Percentiles rank a stretch among this genome's conserved stretches.
phyloP scores from a whole-genome alignment of 163 green algal genomes.

The Scenedesmus sp. region DNA sequence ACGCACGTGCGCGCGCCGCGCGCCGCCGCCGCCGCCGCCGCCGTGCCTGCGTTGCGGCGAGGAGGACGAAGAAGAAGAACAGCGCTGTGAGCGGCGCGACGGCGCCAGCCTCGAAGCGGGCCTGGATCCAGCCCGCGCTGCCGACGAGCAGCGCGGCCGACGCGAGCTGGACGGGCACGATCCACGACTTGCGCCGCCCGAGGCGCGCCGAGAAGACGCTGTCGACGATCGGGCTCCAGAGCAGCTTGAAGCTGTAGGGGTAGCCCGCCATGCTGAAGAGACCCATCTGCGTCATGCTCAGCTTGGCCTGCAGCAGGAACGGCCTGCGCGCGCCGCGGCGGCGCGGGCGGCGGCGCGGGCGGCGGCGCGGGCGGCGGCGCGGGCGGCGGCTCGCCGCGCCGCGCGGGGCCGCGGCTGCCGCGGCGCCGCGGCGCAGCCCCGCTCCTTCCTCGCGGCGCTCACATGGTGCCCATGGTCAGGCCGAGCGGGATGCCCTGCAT shows the following conservation, averaged over 20 bases:
- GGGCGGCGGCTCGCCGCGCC: too few species aligned
- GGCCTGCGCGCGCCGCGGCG: too few species aligned
- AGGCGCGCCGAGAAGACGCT: slow-evolving; percentile 70
- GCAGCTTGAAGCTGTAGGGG: slow-evolving; percentile 97
- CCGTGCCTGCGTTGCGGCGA: slow-evolving; percentile 92
- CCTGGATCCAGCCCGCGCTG: slow-evolving; percentile 59
- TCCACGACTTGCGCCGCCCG: slow-evolving; percentile 90
- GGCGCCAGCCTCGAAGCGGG: slow-evolving; percentile 67
- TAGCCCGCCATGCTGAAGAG: slow-evolving; percentile 90
- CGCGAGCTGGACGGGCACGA: slow-evolving; percentile 81
- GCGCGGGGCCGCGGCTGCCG: too few species aligned
- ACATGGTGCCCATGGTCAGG: slow-evolving; percentile 86
- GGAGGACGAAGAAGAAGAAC: slow-evolving; percentile 92
- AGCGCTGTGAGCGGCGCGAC: slow-evolving; percentile 76
- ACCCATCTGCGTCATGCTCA: slow-evolving; percentile 86
- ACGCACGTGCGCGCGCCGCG: too few species aligned
- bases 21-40: too few species aligned
- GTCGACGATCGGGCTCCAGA: slow-evolving; percentile 96
- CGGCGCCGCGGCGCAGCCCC: too few species aligned
- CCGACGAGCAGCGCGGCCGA: slow-evolving; percentile 60
- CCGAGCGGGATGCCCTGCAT: slow-evolving; percentile 93
- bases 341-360: too few species aligned
- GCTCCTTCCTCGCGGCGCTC: too few species aligned
- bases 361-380: too few species aligned
- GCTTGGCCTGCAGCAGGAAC: slow-evolving; percentile 84